phyloP scores from a whole-genome alignment of 257 asterid genomes.

The Catharanthus roseus region DNA sequence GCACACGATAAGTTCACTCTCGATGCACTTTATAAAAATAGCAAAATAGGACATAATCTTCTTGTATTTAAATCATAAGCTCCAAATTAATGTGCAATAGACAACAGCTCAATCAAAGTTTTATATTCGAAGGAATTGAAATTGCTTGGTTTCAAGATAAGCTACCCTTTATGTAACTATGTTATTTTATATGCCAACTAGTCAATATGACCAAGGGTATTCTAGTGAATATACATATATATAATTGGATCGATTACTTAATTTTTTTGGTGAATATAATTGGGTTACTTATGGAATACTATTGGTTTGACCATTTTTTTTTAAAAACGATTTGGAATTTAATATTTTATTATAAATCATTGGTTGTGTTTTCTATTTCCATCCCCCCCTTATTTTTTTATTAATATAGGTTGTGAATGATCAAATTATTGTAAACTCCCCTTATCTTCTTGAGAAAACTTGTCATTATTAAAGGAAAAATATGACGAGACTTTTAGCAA shows the following conservation, averaged over 20 bases:
- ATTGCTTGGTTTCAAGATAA: constrained; percentile 17
- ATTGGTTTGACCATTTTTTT: neutral
- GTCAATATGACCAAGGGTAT: neutral
- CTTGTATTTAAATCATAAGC: constrained; percentile 35
- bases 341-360: neutral
- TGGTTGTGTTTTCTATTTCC: no score
- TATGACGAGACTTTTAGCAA: no score
- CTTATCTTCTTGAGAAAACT: no score
- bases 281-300: neutral
- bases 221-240: neutral
- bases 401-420: no score
- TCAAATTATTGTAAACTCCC: no score
- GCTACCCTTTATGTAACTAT: constrained; percentile 6
- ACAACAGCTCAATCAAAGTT: constrained; percentile 18
- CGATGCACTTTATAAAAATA: neutral
- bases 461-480: no score
- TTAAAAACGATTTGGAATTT: neutral
- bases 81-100: constrained; percentile 33
- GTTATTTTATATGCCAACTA: neutral
- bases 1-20: constrained; percentile 52
- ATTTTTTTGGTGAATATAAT: neutral
- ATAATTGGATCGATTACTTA: no score
- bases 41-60: constrained; percentile 6
- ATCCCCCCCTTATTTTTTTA: no score
- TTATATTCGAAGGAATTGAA: constrained; percentile 10